Conservation (phyloP, 1,284 basidiomycete genomes). For the Moesziomyces globuligerus region DNA sequence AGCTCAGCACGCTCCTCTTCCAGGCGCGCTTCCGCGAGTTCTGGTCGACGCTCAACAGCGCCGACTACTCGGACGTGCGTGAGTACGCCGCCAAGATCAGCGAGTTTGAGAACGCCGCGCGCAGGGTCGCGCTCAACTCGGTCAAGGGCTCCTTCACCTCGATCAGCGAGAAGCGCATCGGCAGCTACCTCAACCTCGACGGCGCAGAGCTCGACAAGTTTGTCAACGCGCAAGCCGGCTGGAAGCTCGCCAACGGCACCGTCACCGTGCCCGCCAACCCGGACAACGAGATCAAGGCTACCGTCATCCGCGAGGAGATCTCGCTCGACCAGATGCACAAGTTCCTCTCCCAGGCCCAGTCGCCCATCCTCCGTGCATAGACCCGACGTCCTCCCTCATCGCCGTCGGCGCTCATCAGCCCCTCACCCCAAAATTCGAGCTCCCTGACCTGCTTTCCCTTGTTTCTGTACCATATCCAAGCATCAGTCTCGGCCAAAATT, state of each 20-base stretch:
- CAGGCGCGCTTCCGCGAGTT: constrained; percentile 90
- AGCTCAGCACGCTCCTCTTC: constrained; percentile 80
- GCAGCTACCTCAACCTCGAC: constrained; percentile 78
- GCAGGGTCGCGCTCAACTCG: constrained; percentile 79
- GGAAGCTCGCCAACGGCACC: constrained; percentile 77
- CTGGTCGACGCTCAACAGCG: constrained; percentile 73
- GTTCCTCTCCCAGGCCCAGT: constrained; percentile 55
- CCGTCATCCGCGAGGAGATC: constrained; percentile 90
- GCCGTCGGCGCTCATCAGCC: neutral
- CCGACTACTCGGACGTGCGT: constrained; percentile 77
- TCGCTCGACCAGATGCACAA: constrained; percentile 75
- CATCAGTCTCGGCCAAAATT: constrained; percentile 26
- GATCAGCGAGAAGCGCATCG: constrained; percentile 77
- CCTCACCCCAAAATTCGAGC: constrained; percentile 3
- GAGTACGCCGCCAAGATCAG: constrained; percentile 83
- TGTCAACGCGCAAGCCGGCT: constrained; percentile 76
- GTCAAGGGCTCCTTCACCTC: constrained; percentile 82
- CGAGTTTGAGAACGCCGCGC: constrained; percentile 82
- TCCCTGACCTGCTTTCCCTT: constrained; percentile 16
- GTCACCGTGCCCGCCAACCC: constrained; percentile 74
- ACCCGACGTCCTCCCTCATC: neutral
- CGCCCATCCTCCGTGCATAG: constrained; percentile 39
- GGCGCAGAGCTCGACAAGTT: constrained; percentile 77
- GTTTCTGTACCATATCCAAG: constrained; percentile 43
- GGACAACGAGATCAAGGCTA: constrained; percentile 87